A percentile compares a stretch with the other conserved stretches of the same genome.
Evolutionary conservation across 2,329 filamentous ascomycete species (phyloP).

Genomic region (Aureobasidium sp.): DNA sequence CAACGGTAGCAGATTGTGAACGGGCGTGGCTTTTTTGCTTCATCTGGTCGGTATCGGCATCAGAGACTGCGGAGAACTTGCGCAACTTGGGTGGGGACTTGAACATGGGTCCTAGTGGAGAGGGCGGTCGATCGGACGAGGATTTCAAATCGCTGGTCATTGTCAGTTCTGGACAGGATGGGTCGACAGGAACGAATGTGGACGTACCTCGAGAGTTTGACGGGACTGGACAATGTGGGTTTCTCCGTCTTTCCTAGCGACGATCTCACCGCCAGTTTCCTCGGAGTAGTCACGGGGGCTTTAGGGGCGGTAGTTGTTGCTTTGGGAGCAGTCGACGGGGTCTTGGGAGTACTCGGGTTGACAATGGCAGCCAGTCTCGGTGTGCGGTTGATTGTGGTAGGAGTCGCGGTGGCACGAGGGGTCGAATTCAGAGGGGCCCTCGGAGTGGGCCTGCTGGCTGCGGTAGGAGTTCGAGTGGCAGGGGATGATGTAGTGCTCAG

Average conservation of each 20-base stretch:
- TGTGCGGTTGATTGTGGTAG: constrained; percentile 1
- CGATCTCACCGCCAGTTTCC: constrained; percentile 9
- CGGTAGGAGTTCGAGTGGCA: neutral
- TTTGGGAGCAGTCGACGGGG: neutral
- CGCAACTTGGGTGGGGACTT: constrained; percentile 14
- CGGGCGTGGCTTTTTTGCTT: constrained; percentile 15
- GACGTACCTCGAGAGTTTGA: neutral
- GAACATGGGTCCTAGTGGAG: neutral
- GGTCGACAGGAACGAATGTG: too few relatives aligned
- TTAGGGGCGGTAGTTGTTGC: neutral
- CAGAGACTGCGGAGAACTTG: constrained; percentile 10
- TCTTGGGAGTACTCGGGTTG: neutral
- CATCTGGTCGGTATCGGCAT: constrained; percentile 17
- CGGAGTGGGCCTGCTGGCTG: neutral
- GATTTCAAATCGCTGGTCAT: neutral
- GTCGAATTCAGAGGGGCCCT: neutral
- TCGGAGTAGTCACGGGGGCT: neutral
- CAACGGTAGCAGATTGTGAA: constrained; percentile 13
- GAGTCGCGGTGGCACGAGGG: neutral
- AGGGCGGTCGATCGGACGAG: neutral
- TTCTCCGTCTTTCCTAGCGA: neutral
- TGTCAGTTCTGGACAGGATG: neutral
- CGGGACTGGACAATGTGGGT: neutral
- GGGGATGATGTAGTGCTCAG: neutral
- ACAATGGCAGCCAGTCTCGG: constrained; percentile 2